These are phyloP conservation scores for Uronychia setigera DNA, from an alignment of 73 alveolate genomes.

Conservation along the genomic window DNA sequence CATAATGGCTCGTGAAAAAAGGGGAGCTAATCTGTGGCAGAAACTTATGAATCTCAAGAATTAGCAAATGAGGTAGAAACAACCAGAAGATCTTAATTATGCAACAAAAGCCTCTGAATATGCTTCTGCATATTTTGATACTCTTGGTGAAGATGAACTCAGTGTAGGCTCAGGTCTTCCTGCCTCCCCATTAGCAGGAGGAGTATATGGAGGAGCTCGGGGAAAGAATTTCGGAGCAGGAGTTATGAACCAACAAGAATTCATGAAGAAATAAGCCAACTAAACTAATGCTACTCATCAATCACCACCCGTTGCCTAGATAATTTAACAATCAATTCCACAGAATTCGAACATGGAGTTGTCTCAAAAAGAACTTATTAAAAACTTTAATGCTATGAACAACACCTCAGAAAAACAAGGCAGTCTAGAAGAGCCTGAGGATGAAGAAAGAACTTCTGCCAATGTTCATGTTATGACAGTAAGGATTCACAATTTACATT, in stretches of 20 bases:
- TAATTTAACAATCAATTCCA: too few species aligned
- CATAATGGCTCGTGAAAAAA: slow-evolving; percentile 9
- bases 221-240: not conserved
- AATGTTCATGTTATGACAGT: slow-evolving; percentile 16
- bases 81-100: not conserved
- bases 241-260: not conserved
- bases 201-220: not conserved
- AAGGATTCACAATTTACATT: not conserved
- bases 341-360: not conserved
- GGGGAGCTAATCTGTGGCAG: slow-evolving; percentile 18
- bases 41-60: slow-evolving; percentile 29
- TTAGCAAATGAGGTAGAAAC: not conserved
- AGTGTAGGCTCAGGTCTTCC: not conserved
- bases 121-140: not conserved
- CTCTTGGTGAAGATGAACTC: not conserved
- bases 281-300: too few species aligned
- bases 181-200: not conserved
- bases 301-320: too few species aligned
- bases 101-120: not conserved
- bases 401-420: not conserved
- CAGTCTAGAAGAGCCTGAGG: not conserved
- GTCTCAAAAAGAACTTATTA: not conserved
- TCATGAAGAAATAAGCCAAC: not conserved
- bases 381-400: not conserved
- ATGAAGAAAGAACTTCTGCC: not conserved